A percentile compares a stretch with the other conserved stretches of the same genome.
Conservation (phyloP, 2,329 filamentous ascomycete genomes). For the Aspergillus chevalieri region DNA sequence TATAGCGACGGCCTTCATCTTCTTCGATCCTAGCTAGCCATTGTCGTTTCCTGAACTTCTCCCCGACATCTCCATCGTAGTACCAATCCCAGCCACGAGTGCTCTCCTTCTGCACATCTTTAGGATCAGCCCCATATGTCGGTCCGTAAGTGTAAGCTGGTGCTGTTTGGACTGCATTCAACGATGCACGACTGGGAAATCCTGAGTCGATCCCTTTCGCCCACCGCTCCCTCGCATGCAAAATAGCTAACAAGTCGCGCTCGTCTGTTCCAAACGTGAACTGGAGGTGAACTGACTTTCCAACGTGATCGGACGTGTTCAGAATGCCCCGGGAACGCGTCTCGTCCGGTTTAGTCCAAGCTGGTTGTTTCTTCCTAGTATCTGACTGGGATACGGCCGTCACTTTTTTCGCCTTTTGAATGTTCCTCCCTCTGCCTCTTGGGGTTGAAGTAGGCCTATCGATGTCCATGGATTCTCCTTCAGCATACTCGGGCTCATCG, state of each 20-base stretch:
- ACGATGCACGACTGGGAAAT: constrained; percentile 43
- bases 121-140: constrained; percentile 40
- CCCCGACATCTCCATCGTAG: constrained; percentile 34
- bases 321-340: constrained; percentile 34
- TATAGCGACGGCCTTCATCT: constrained; percentile 37
- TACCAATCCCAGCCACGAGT: constrained; percentile 51
- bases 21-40: constrained; percentile 26
- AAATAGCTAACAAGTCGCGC: constrained; percentile 44
- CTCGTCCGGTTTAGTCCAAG: constrained; percentile 18
- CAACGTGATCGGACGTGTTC: constrained; percentile 29
- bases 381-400: background rate
- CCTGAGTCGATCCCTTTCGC: constrained; percentile 39
- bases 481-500: constrained; percentile 8
- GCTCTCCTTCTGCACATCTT: constrained; percentile 40
- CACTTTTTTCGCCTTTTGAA: background rate
- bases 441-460: background rate
- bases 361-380: constrained; percentile 11
- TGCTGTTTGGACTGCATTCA: constrained; percentile 24
- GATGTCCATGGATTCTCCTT: constrained; percentile 9
- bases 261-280: constrained; percentile 47
- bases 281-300: constrained; percentile 42
- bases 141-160: constrained; percentile 33
- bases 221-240: constrained; percentile 49
- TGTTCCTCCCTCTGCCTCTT: constrained; percentile 1
- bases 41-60: constrained; percentile 41